These are phyloP conservation scores for Viola odorata DNA, from an alignment of 345 rosid genomes.

Conservation along the genomic window DNA sequence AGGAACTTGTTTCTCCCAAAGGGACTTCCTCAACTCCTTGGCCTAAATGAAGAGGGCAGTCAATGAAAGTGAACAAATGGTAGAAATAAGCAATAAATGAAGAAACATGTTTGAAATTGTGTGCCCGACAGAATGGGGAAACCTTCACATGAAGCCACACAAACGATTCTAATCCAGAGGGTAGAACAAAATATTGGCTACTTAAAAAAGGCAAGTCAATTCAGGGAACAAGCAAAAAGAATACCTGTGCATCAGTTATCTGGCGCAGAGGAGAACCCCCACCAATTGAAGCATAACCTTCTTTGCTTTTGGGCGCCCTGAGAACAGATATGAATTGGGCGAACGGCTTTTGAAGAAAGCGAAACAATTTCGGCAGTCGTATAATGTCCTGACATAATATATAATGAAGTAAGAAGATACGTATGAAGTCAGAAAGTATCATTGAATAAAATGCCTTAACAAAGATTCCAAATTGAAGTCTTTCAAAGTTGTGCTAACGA, in stretches of 20 bases:
- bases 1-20: constrained; percentile 75
- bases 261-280: constrained; percentile 93
- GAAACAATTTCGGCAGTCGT: constrained; percentile 78
- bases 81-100: constrained; percentile 5
- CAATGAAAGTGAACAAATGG: constrained; percentile 6
- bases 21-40: constrained; percentile 79
- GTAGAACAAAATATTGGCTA: background rate
- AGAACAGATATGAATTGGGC: constrained; percentile 85
- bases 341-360: constrained; percentile 90
- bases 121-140: background rate
- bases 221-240: background rate
- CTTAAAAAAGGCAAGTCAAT: background rate
- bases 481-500: no score
- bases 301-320: constrained; percentile 96
- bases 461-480: no score
- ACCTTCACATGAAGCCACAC: background rate
- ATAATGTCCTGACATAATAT: constrained; percentile 65
- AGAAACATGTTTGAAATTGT: background rate
- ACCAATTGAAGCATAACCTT: constrained; percentile 97
- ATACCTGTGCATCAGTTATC: constrained; percentile 94
- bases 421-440: background rate
- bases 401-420: constrained; percentile 6
- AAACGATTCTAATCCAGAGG: no score
- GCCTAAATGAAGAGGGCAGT: constrained; percentile 43
- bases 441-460: background rate